These are phyloP conservation scores for Domatiomyces catenatus DNA, from an alignment of 2,329 filamentous ascomycete genomes.

Conservation along the genomic window DNA sequence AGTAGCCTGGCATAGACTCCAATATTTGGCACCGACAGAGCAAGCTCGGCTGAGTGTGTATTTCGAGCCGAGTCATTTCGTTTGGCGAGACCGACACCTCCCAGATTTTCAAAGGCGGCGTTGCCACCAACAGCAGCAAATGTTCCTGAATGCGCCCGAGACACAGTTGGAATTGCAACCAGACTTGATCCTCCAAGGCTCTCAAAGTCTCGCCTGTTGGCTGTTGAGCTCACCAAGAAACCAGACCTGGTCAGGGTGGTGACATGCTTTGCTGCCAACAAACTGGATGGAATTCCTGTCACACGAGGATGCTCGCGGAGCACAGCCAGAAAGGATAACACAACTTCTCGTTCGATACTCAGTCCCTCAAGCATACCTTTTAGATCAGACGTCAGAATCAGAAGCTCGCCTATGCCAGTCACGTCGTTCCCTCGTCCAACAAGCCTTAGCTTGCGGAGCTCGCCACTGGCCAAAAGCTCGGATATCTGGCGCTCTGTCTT, in stretches of 20 bases:
- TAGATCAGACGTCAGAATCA: constrained; percentile 41
- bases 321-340: constrained; percentile 19
- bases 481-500: constrained; percentile 45
- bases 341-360: constrained; percentile 8
- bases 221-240: constrained; percentile 38
- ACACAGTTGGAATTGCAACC: constrained; percentile 12
- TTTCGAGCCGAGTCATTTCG: not conserved
- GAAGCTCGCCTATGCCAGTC: constrained; percentile 41
- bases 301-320: constrained; percentile 33
- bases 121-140: constrained; percentile 19
- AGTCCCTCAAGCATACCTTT: constrained; percentile 28
- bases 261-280: constrained; percentile 34
- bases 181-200: constrained; percentile 9
- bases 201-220: constrained; percentile 8
- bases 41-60: constrained; percentile 12
- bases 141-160: constrained; percentile 25
- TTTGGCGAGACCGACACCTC: constrained; percentile 12
- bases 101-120: constrained; percentile 17
- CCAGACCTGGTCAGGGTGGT: constrained; percentile 36
- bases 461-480: constrained; percentile 34
- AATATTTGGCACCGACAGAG: constrained; percentile 44
- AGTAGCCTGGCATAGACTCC: constrained; percentile 46
- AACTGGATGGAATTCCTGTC: constrained; percentile 29
- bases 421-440: constrained; percentile 42
- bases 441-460: constrained; percentile 39